These are phyloP conservation scores for Xanthoconium purpureum DNA, from an alignment of 768 basidiomycete species.

Conservation along the genomic window DNA sequence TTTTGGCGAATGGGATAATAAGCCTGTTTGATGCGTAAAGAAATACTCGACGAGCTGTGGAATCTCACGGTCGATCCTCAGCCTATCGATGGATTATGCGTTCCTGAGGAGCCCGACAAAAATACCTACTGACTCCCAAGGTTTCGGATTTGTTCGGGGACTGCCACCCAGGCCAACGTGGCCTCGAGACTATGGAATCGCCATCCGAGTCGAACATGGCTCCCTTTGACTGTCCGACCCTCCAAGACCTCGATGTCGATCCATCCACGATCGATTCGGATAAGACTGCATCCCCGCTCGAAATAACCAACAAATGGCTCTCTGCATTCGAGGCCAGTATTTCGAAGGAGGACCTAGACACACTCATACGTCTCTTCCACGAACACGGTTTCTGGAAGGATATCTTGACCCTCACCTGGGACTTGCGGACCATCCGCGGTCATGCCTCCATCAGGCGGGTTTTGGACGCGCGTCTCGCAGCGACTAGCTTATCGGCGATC, in stretches of 20 bases:
- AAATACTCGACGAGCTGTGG: background rate
- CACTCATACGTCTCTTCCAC: constrained; percentile 17
- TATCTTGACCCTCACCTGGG: constrained; percentile 49
- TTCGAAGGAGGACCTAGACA: background rate
- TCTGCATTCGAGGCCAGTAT: constrained; percentile 10
- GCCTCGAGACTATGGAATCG: background rate
- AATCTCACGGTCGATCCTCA: no score
- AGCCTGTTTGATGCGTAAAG: background rate
- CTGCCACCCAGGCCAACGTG: background rate
- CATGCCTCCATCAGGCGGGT: constrained; percentile 34
- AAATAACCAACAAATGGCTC: constrained; percentile 19
- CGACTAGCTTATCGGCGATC: constrained; percentile 16
- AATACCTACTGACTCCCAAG: no score
- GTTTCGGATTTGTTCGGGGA: background rate
- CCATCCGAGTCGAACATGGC: background rate
- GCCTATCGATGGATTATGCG: no score
- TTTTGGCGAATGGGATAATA: background rate
- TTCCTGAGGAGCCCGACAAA: no score
- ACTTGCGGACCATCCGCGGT: constrained; percentile 48
- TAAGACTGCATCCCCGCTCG: background rate
- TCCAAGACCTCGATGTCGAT: constrained; percentile 18
- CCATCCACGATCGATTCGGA: constrained; percentile 10
- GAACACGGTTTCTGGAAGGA: constrained; percentile 47
- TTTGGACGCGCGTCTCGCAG: constrained; percentile 36
- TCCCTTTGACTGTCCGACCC: constrained; percentile 21